Percentiles rank a stretch among this genome's conserved stretches.
phyloP scores from a whole-genome alignment of 1,284 basidiomycete species.

The Irpex lacteus region DNA sequence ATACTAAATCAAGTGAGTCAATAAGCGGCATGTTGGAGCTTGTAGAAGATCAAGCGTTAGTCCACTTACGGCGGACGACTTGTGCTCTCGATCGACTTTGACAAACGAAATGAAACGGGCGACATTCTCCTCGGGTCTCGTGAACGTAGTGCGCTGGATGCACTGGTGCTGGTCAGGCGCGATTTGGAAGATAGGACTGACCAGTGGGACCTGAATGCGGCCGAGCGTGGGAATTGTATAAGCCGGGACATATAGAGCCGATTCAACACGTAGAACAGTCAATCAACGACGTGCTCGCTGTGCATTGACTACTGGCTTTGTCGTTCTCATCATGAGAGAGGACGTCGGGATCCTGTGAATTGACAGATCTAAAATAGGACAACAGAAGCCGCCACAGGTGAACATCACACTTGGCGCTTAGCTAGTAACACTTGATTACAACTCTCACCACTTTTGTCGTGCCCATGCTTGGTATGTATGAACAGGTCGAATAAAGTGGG shows the following conservation, averaged over 20 bases:
- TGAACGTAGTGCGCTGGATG: neutral
- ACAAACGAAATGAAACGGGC: constrained; percentile 16
- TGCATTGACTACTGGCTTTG: neutral
- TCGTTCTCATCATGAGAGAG: neutral
- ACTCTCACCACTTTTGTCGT: neutral
- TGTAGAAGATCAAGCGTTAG: neutral
- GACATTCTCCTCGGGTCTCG: constrained; percentile 11
- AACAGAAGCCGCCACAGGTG: neutral
- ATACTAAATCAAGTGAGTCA: constrained; percentile 42
- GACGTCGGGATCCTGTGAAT: neutral
- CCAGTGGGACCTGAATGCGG: neutral
- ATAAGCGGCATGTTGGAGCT: neutral
- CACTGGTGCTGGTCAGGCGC: neutral
- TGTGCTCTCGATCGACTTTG: constrained; percentile 16
- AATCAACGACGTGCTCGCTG: neutral
- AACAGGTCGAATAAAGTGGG: neutral
- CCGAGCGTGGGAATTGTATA: neutral
- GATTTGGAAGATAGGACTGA: neutral
- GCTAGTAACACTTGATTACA: neutral
- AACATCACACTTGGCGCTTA: neutral
- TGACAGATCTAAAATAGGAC: neutral
- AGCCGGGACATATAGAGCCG: neutral
- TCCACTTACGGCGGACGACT: constrained; percentile 19
- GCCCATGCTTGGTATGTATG: neutral
- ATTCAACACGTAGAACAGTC: no score